These are phyloP conservation scores for Parmelia sp. DNA, from an alignment of 495 filamentous ascomycete species.

Conservation along the genomic window DNA sequence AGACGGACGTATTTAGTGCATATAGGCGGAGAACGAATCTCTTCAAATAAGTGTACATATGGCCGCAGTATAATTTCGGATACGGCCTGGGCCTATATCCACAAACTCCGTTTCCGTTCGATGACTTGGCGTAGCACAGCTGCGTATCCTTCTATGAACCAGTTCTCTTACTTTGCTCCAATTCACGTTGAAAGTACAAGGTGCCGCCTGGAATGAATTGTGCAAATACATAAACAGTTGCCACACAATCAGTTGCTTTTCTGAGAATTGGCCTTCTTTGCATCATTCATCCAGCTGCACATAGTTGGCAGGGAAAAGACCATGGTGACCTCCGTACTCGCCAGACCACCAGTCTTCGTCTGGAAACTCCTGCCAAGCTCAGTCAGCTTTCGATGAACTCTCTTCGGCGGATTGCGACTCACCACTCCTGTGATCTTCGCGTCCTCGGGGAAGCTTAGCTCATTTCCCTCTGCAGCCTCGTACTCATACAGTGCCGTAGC, in stretches of 20 bases:
- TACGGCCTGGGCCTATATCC: not conserved
- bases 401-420: conserved; percentile 30
- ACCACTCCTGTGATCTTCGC: conserved; percentile 65
- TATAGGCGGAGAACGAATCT: not conserved
- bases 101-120: not conserved
- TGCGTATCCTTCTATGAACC: not conserved
- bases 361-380: conserved; percentile 69
- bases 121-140: not conserved
- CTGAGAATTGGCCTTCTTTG: not conserved
- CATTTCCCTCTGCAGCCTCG: conserved; percentile 95
- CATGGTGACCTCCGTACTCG: conserved; percentile 67
- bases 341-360: conserved; percentile 99
- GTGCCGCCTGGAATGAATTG: not conserved
- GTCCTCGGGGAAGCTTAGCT: conserved; percentile 87
- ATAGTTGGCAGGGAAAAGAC: conserved; percentile 90
- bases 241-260: not conserved
- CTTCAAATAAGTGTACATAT: not conserved
- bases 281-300: conserved; percentile 55
- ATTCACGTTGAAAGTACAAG: not conserved
- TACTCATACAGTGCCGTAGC: conserved; percentile 93
- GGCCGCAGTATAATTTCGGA: not conserved
- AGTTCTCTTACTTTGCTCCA: not conserved
- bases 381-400: conserved; percentile 15
- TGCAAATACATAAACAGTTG: not conserved
- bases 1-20: too few species aligned